phyloP scores from a whole-genome alignment of 2,329 filamentous ascomycete species.

The Pseudocercospora crystallina region DNA sequence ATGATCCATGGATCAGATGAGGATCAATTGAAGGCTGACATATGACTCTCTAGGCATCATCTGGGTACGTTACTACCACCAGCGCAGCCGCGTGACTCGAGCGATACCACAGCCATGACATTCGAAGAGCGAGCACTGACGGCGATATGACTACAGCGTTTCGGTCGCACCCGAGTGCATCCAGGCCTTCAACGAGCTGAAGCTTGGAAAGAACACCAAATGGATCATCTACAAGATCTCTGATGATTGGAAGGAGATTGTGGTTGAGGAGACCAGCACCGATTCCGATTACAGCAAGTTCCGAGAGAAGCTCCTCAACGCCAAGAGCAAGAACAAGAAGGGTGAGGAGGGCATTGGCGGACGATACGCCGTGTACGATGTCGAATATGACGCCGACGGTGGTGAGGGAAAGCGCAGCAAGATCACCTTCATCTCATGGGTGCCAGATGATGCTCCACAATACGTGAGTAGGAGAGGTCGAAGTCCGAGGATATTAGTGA shows the following conservation, averaged over 20 bases:
- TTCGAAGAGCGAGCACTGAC: constrained; percentile 4
- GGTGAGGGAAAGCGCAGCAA: constrained; percentile 76
- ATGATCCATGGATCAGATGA: not conserved
- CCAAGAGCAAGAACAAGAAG: constrained; percentile 69
- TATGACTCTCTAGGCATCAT: constrained; percentile 18
- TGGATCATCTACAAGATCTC: constrained; percentile 88
- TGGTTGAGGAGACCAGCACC: constrained; percentile 70
- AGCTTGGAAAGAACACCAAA: constrained; percentile 74
- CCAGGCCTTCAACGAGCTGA: constrained; percentile 72
- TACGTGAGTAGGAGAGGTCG: constrained; percentile 57
- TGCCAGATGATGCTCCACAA: constrained; percentile 75
- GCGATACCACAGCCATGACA: constrained; percentile 2
- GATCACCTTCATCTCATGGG: constrained; percentile 77
- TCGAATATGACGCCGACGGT: constrained; percentile 70
- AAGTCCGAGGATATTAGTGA: not conserved
- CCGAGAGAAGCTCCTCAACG: constrained; percentile 72
- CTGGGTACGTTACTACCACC: constrained; percentile 19
- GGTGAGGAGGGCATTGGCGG: constrained; percentile 61
- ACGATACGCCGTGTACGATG: constrained; percentile 82
- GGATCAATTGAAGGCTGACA: constrained; percentile 5
- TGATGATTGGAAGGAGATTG: constrained; percentile 78
- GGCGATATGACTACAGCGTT: constrained; percentile 54
- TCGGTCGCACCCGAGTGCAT: constrained; percentile 71
- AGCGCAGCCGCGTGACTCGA: constrained; percentile 5
- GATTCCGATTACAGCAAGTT: constrained; percentile 70